A percentile compares a stretch with the other conserved stretches of the same genome.
Conservation (phyloP, 805 yeast species). For the Suhomyces sp. region DNA sequence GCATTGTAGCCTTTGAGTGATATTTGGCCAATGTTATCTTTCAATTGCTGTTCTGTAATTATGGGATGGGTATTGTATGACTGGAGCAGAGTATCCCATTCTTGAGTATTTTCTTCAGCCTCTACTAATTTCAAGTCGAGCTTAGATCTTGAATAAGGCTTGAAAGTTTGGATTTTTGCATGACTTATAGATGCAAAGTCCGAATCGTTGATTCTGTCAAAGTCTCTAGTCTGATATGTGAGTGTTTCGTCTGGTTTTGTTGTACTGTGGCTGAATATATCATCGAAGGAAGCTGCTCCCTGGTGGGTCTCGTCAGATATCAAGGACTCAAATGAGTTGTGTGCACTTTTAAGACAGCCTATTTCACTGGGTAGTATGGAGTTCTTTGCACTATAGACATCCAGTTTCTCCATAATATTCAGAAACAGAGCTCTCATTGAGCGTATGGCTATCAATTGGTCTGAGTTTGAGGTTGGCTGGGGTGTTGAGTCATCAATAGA, state of each 20-base stretch:
- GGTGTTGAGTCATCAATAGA: not conserved
- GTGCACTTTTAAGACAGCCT: not conserved
- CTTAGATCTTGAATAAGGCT: constrained; percentile 6
- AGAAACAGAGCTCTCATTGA: constrained; percentile 4
- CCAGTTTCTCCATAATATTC: constrained; percentile 2
- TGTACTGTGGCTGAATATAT: constrained; percentile 16
- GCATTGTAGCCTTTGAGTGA: not conserved
- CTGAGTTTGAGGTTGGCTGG: not conserved
- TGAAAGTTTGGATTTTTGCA: constrained; percentile 15
- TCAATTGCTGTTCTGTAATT: not conserved
- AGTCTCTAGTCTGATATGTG: constrained; percentile 5
- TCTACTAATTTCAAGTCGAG: constrained; percentile 6
- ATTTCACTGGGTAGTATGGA: not conserved
- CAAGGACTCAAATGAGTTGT: not conserved
- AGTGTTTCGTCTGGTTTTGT: constrained; percentile 10
- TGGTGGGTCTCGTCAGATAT: not conserved
- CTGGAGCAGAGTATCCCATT: not conserved
- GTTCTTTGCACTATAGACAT: not conserved
- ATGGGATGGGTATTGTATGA: not conserved
- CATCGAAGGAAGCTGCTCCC: constrained; percentile 11
- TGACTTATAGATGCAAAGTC: constrained; percentile 12
- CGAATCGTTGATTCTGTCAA: constrained; percentile 4
- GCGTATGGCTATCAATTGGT: not conserved
- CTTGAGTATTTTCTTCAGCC: not conserved
- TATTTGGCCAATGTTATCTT: not conserved